Percentiles rank a stretch among this genome's conserved stretches.
These are phyloP conservation scores for Puccinia triticina DNA, from an alignment of 1,284 basidiomycete genomes.

Conservation along the genomic window DNA sequence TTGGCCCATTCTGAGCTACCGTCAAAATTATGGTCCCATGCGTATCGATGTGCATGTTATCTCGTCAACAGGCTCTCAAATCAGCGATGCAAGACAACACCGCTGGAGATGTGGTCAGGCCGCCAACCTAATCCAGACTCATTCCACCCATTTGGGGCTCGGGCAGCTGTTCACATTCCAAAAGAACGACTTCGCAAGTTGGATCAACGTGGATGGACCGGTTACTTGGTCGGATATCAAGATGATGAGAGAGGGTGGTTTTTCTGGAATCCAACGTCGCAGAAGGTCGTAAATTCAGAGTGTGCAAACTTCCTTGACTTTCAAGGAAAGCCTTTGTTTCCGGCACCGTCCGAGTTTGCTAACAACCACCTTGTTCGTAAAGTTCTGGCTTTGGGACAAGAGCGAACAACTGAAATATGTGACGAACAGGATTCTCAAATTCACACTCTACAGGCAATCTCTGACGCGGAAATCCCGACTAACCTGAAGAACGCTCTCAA, in stretches of 20 bases:
- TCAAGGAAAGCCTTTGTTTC: neutral
- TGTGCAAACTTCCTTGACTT: slow-evolving; percentile 13
- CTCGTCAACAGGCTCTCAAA: slow-evolving; percentile 20
- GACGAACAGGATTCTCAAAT: slow-evolving; percentile 6
- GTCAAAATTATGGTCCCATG: neutral
- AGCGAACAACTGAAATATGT: neutral
- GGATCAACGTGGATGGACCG: neutral
- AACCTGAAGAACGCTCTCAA: neutral
- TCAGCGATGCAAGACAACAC: neutral
- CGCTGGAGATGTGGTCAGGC: neutral
- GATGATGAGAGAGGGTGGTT: neutral
- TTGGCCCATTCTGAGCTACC: neutral
- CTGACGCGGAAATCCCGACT: neutral
- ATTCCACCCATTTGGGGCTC: neutral
- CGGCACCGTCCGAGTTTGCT: neutral
- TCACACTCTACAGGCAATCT: neutral
- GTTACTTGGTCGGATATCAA: neutral
- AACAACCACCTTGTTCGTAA: neutral
- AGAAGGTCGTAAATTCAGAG: neutral
- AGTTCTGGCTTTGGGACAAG: neutral
- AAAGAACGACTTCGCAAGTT: slow-evolving; percentile 11
- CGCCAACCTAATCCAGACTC: neutral
- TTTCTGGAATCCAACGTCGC: neutral
- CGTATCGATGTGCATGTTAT: slow-evolving; percentile 8
- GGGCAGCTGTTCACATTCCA: slow-evolving; percentile 18